A percentile compares a stretch with the other conserved stretches of the same genome.
Conservation (phyloP, 2,329 filamentous ascomycete genomes). For the Aschersonia sp. region DNA sequence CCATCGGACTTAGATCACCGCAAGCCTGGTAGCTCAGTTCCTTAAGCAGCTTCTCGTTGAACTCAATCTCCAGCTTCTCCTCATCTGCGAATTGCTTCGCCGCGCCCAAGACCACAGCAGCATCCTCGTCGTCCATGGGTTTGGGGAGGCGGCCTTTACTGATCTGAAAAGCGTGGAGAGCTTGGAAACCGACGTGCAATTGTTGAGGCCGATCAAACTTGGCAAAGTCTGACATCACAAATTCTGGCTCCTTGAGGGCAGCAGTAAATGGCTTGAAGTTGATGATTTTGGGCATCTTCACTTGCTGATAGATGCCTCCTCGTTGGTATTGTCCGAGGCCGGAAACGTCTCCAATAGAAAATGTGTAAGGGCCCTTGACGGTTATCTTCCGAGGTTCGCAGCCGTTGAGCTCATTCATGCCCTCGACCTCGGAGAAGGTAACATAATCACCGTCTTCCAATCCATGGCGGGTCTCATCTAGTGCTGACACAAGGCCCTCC, state of each 20-base stretch:
- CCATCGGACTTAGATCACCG: constrained; percentile 83
- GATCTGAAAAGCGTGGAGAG: constrained; percentile 73
- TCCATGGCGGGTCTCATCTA: constrained; percentile 90
- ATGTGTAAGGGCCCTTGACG: constrained; percentile 92
- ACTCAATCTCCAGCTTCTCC: constrained; percentile 51
- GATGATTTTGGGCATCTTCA: constrained; percentile 94
- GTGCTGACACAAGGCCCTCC: constrained; percentile 77
- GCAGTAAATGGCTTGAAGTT: constrained; percentile 72
- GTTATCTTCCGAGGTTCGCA: constrained; percentile 77
- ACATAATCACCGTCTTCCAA: constrained; percentile 94
- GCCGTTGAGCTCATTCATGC: constrained; percentile 78
- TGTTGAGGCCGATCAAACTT: constrained; percentile 94
- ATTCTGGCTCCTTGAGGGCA: constrained; percentile 74
- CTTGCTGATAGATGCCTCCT: constrained; percentile 83
- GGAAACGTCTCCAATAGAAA: constrained; percentile 89
- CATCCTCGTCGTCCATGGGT: constrained; percentile 75
- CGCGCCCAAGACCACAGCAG: constrained; percentile 58
- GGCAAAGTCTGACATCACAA: constrained; percentile 87
- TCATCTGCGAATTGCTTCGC: constrained; percentile 60
- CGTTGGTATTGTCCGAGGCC: constrained; percentile 74
- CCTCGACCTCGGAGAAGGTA: constrained; percentile 84
- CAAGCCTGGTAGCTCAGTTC: constrained; percentile 90
- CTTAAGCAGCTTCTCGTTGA: constrained; percentile 83
- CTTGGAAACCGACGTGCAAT: constrained; percentile 84
- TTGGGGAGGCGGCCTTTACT: constrained; percentile 61